These are phyloP conservation scores for Dioszegia aurantiaca DNA, from an alignment of 768 basidiomycete genomes.

Conservation along the genomic window DNA sequence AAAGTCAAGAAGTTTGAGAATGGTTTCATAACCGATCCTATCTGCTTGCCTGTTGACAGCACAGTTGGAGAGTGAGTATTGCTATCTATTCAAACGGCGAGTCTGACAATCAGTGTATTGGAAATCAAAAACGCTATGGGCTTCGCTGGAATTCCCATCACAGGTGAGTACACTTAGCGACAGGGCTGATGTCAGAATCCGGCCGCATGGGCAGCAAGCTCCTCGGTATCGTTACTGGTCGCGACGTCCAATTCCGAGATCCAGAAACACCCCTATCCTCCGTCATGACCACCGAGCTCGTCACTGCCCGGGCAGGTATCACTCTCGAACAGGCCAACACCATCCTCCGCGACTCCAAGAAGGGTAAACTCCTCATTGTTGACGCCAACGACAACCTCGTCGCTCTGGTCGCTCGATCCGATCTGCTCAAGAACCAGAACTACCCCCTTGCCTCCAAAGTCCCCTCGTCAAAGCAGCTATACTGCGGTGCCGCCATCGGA, in stretches of 20 bases:
- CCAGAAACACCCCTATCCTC: slow-evolving; percentile 64
- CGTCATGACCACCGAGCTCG: slow-evolving; percentile 83
- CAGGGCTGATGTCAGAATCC: slow-evolving; percentile 60
- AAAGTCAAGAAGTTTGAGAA: slow-evolving; percentile 98
- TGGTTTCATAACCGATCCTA: slow-evolving; percentile 93
- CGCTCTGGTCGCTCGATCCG: slow-evolving; percentile 89
- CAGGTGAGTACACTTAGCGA: slow-evolving; percentile 63
- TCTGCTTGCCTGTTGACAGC: slow-evolving; percentile 75
- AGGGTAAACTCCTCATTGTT: slow-evolving; percentile 91
- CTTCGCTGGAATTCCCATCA: slow-evolving; percentile 96
- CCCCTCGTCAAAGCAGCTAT: slow-evolving; percentile 86
- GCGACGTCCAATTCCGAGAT: slow-evolving; percentile 90
- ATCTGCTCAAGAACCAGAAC: slow-evolving; percentile 94
- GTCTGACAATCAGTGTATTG: slow-evolving; percentile 58
- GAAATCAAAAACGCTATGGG: slow-evolving; percentile 88
- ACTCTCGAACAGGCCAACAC: slow-evolving; percentile 88
- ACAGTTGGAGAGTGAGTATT: slow-evolving; percentile 65
- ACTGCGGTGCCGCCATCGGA: slow-evolving; percentile 92
- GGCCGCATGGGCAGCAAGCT: slow-evolving; percentile 86
- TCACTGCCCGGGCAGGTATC: slow-evolving; percentile 82
- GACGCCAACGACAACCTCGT: slow-evolving; percentile 65
- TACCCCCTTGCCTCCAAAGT: slow-evolving; percentile 92
- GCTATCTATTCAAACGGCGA: background rate
- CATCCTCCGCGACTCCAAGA: slow-evolving; percentile 92
- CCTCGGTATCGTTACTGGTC: slow-evolving; percentile 90